phyloP scores from a whole-genome alignment of 2,329 filamentous ascomycete species.

The Sclerotinia trifoliorum region DNA sequence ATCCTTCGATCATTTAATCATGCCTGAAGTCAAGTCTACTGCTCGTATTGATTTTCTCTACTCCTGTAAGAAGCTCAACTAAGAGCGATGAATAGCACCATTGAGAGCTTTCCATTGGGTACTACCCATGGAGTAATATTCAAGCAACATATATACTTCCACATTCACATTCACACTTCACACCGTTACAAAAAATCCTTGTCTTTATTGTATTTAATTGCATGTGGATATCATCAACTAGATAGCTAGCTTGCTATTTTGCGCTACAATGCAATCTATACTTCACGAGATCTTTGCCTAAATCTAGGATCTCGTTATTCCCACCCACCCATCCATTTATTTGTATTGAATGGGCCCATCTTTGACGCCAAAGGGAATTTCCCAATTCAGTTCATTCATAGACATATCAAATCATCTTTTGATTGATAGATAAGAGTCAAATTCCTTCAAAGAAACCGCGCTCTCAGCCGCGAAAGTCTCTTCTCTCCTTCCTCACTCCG shows the following conservation, averaged over 20 bases:
- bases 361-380: conserved; percentile 16
- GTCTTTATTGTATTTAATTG: conserved; percentile 9
- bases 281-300: conserved; percentile 2
- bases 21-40: no score
- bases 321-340: conserved; percentile 15
- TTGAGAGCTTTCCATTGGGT: no score
- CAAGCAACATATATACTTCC: background rate
- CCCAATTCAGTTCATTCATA: conserved; percentile 14
- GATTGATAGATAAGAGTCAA: conserved; percentile 6
- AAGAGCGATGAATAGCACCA: no score
- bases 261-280: conserved; percentile 7
- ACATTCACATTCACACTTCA: background rate
- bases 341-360: conserved; percentile 8
- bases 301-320: conserved; percentile 4
- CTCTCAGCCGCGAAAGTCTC: conserved; percentile 40
- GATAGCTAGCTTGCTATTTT: background rate
- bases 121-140: no score
- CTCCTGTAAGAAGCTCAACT: no score
- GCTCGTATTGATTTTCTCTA: no score
- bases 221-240: conserved; percentile 3
- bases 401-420: conserved; percentile 3
- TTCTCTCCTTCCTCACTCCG: background rate
- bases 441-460: conserved; percentile 34
- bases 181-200: background rate
- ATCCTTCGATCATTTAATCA: no score